Evolutionary conservation across 164 flowering plant genomes (phyloP).

Genomic region (Platanus orientalis): DNA sequence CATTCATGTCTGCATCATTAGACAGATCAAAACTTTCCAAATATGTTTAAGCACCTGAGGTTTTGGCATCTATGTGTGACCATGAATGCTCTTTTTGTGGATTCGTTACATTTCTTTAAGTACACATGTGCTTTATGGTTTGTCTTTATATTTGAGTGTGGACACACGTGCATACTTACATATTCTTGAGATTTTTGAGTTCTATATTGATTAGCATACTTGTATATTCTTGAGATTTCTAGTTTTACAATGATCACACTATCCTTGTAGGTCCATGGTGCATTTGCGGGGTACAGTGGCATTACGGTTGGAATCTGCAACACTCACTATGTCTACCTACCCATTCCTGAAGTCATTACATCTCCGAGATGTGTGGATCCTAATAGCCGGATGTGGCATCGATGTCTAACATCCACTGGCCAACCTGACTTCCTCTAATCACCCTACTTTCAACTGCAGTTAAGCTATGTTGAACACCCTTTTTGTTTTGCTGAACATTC

Average conservation of each 20-base stretch:
- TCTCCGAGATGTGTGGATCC: slow-evolving; percentile 41
- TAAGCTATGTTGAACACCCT: not conserved
- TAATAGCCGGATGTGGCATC: slow-evolving; percentile 54
- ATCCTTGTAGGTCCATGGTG: slow-evolving; percentile 46
- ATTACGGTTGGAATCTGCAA: slow-evolving; percentile 50
- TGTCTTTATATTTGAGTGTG: not conserved
- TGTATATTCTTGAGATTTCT: no score
- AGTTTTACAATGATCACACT: not conserved
- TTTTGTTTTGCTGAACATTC: not conserved
- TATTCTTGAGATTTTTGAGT: not conserved
- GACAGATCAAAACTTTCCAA: no score
- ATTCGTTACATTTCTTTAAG: not conserved
- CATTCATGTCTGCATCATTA: no score
- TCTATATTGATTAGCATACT: no score
- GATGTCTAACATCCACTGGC: slow-evolving; percentile 50
- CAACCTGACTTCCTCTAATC: slow-evolving; percentile 44
- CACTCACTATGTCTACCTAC: slow-evolving; percentile 46
- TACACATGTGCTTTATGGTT: not conserved
- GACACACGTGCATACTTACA: not conserved
- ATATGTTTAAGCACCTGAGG: not conserved
- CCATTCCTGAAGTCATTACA: slow-evolving; percentile 42
- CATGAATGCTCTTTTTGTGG: no score
- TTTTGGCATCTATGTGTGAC: no score
- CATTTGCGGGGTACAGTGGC: slow-evolving; percentile 50
- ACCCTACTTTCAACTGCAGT: not conserved